Evolutionary conservation across 257 asterid genomes (phyloP).

Genomic region (Solanum microdontum): DNA sequence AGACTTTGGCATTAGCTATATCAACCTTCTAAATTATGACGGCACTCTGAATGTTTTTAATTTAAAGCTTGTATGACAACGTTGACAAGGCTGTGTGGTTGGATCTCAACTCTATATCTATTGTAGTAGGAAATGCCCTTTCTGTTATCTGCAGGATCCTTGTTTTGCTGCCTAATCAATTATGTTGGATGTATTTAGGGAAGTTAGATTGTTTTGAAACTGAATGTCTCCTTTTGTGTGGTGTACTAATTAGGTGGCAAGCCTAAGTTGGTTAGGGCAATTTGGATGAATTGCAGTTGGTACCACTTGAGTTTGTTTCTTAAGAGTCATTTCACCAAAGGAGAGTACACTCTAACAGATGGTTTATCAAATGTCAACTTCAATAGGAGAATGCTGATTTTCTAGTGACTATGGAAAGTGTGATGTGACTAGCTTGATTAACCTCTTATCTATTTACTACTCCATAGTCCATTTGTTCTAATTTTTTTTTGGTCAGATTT

Average conservation of each 20-base stretch:
- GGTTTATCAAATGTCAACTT: background rate
- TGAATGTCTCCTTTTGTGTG: background rate
- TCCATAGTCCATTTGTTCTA: too few relatives aligned
- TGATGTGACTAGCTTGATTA: background rate
- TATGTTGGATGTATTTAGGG: background rate
- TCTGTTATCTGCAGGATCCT: background rate
- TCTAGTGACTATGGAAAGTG: background rate
- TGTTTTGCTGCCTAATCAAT: background rate
- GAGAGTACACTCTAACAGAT: background rate
- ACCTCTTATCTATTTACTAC: too few relatives aligned
- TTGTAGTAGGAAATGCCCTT: background rate
- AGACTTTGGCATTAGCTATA: background rate
- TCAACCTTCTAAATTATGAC: conserved; percentile 1
- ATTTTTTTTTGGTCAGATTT: too few relatives aligned
- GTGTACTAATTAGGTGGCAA: background rate
- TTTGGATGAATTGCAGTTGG: background rate
- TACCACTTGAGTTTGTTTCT: background rate
- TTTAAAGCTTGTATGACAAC: background rate
- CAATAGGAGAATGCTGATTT: background rate
- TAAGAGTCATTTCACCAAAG: background rate
- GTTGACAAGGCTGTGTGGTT: background rate
- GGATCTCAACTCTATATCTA: background rate
- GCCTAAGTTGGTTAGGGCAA: background rate
- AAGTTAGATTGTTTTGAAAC: background rate
- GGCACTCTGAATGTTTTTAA: conserved; percentile 22